A percentile compares a stretch with the other conserved stretches of the same genome.
Conservation (phyloP, 1,139 yeast species). For the Diutina sp. region DNA sequence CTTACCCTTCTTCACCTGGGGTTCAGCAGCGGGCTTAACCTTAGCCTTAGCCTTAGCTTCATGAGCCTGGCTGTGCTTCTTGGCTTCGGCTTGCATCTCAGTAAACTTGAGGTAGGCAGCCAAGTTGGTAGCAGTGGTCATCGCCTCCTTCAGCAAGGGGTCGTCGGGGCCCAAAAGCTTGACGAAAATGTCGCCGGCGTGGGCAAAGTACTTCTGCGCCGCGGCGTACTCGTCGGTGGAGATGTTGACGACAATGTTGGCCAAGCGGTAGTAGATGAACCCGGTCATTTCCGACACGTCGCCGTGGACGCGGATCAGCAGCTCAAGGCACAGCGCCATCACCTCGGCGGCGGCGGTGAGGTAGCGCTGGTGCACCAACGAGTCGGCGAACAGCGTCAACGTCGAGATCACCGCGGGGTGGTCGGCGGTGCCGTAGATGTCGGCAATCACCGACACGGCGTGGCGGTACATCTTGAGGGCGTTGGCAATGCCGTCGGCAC, state of each 20-base stretch:
- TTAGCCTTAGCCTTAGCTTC: constrained; percentile 5
- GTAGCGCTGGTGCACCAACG: constrained; percentile 40
- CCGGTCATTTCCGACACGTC: constrained; percentile 46
- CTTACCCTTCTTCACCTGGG: constrained; percentile 14
- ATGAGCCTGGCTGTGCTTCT: constrained; percentile 13
- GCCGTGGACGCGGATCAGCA: constrained; percentile 43
- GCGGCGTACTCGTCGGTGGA: constrained; percentile 38
- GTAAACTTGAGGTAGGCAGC: constrained; percentile 25
- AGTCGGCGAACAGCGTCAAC: constrained; percentile 50
- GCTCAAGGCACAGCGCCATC: constrained; percentile 29
- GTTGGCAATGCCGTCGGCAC: constrained; percentile 27
- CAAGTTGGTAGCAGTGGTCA: constrained; percentile 46
- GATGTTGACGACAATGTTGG: constrained; percentile 39
- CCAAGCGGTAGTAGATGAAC: constrained; percentile 49
- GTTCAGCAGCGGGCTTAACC: constrained; percentile 12
- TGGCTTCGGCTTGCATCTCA: constrained; percentile 18
- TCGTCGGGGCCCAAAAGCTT: constrained; percentile 51
- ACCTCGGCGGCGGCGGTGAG: constrained; percentile 21
- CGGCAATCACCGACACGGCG: neutral
- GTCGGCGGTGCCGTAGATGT: neutral
- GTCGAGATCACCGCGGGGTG: constrained; percentile 34
- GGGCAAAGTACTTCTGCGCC: constrained; percentile 40
- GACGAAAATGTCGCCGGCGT: constrained; percentile 41
- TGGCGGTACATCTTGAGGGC: constrained; percentile 44
- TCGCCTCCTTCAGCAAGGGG: constrained; percentile 47